Percentiles rank a stretch among this genome's conserved stretches.
phyloP scores from a whole-genome alignment of 163 green algal genomes.

The Chloromonas sp. region DNA sequence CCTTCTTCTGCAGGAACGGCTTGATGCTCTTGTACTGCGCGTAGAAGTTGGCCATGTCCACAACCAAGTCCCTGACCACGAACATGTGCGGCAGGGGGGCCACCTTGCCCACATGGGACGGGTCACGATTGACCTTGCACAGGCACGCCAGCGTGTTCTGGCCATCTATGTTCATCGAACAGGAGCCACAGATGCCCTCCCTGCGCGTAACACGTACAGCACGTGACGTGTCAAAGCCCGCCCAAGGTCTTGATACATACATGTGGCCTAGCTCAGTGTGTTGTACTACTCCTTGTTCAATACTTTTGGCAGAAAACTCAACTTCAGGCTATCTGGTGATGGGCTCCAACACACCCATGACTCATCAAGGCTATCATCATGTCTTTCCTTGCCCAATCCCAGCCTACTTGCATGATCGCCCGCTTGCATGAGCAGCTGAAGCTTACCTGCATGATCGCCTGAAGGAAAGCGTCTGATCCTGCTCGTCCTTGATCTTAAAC shows the following conservation, averaged over 20 bases:
- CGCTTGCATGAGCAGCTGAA: too few relatives aligned
- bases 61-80: constrained; percentile 84
- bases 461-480: constrained; percentile 84
- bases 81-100: constrained; percentile 94
- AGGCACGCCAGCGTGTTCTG: constrained; percentile 96
- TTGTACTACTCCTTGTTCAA: too few relatives aligned
- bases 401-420: too few relatives aligned
- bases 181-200: constrained; percentile 98
- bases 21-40: constrained; percentile 99
- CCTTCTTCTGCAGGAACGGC: constrained; percentile 87
- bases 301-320: too few relatives aligned
- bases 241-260: too few relatives aligned
- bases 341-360: too few relatives aligned
- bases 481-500: constrained; percentile 98
- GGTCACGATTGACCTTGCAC: constrained; percentile 72
- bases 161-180: constrained; percentile 98
- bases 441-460: constrained; percentile 78
- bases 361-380: too few relatives aligned
- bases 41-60: constrained; percentile 99
- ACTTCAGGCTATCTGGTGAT: too few relatives aligned
- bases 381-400: too few relatives aligned
- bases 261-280: too few relatives aligned
- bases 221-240: background rate
- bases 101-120: constrained; percentile 42
- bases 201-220: constrained; percentile 37